These are phyloP conservation scores for Ganoderma resinaceum DNA, from an alignment of 1,284 basidiomycete species.

Conservation along the genomic window DNA sequence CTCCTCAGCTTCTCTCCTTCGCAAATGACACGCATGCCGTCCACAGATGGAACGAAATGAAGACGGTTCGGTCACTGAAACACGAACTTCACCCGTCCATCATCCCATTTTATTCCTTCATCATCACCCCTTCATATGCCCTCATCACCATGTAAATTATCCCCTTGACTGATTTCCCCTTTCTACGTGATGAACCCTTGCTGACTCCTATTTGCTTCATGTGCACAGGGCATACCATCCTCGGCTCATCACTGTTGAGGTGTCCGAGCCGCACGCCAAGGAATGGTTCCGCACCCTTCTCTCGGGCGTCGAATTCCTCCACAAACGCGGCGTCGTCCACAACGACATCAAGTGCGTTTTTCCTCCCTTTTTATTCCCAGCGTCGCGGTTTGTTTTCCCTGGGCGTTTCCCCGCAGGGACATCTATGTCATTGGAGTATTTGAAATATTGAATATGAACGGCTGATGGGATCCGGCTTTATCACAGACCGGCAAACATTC, in stretches of 20 bases:
- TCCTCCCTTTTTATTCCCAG: neutral
- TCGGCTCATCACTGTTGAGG: slow-evolving; percentile 82
- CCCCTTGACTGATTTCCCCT: neutral
- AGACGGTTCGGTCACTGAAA: slow-evolving; percentile 85
- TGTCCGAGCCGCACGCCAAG: slow-evolving; percentile 78
- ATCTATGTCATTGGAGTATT: slow-evolving; percentile 1
- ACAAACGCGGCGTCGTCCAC: slow-evolving; percentile 88
- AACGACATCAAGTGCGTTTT: slow-evolving; percentile 90
- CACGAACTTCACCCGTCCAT: slow-evolving; percentile 88
- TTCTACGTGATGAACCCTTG: neutral
- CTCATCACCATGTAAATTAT: slow-evolving; percentile 83
- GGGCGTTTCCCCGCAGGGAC: neutral
- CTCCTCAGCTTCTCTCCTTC: slow-evolving; percentile 1
- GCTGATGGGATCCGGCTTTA: neutral
- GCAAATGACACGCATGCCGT: slow-evolving; percentile 56
- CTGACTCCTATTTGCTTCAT: slow-evolving; percentile 17
- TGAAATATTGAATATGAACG: slow-evolving; percentile 2
- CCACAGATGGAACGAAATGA: slow-evolving; percentile 92
- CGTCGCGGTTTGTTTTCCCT: neutral
- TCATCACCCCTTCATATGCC: slow-evolving; percentile 90
- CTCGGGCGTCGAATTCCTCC: slow-evolving; percentile 89
- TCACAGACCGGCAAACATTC: slow-evolving; percentile 84
- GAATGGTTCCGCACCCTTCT: slow-evolving; percentile 87
- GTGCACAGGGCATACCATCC: slow-evolving; percentile 75
- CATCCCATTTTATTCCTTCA: slow-evolving; percentile 91